A percentile compares a stretch with the other conserved stretches of the same genome.
Evolutionary conservation across 768 basidiomycete species (phyloP).

Genomic region (Coprinopsis cinerea): DNA sequence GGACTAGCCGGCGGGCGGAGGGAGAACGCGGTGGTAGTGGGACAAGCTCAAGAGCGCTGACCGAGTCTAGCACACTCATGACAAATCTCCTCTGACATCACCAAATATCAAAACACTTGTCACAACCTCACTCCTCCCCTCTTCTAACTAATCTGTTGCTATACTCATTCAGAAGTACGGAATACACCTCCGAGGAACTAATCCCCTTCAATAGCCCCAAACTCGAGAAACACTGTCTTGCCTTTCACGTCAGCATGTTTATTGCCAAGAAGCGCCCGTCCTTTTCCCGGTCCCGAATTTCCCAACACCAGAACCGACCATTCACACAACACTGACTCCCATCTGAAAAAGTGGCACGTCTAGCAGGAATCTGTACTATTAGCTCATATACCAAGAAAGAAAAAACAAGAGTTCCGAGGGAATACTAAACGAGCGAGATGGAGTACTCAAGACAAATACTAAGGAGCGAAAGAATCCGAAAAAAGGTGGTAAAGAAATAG

Average conservation of each 20-base stretch:
- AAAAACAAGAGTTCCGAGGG: not conserved
- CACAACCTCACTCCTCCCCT: too few species aligned
- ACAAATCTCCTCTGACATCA: slow-evolving; percentile 11
- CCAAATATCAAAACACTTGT: not conserved
- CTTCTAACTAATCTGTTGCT: too few species aligned
- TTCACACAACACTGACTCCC: too few species aligned
- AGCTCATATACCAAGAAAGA: not conserved
- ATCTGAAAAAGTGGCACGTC: too few species aligned
- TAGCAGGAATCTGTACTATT: too few species aligned
- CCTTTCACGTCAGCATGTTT: not conserved
- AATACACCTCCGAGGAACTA: not conserved
- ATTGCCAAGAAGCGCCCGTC: not conserved
- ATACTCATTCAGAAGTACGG: not conserved
- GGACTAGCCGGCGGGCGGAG: not conserved
- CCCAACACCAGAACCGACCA: too few species aligned
- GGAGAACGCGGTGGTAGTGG: not conserved
- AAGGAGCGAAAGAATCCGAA: not conserved
- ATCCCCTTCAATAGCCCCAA: not conserved
- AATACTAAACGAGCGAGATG: not conserved
- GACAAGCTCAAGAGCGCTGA: not conserved
- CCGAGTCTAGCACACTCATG: slow-evolving; percentile 4
- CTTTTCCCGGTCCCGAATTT: not conserved
- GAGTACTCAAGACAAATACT: not conserved
- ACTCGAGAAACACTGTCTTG: not conserved
- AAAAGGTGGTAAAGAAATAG: not conserved